Percentiles rank a stretch among this genome's conserved stretches.
Conservation (phyloP, 257 asterid genomes). For the Petunia secreta region DNA sequence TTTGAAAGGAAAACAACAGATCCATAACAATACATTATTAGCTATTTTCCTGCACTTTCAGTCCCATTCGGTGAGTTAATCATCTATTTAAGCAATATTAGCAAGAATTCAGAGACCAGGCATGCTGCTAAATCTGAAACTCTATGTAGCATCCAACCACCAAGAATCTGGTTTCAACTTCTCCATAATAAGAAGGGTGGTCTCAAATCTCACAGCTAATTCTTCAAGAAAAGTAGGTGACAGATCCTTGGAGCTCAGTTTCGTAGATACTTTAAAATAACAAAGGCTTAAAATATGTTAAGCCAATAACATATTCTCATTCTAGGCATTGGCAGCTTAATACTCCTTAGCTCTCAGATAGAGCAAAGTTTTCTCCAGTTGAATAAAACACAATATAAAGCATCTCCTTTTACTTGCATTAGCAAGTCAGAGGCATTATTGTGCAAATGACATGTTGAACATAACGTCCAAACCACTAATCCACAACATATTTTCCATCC, state of each 20-base stretch:
- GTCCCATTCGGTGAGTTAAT: not conserved
- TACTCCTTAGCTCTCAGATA: not conserved
- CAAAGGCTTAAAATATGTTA: not conserved
- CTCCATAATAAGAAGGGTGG: too few relatives aligned
- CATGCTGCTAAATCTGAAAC: not conserved
- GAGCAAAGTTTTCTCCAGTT: not conserved
- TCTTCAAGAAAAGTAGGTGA: not conserved
- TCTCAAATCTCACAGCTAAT: too few relatives aligned
- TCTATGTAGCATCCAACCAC: not conserved
- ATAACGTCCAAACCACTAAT: not conserved
- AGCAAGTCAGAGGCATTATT: not conserved
- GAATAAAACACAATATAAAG: conserved; percentile 8
- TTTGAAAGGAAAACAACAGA: not conserved
- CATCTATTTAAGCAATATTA: not conserved
- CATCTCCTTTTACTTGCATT: conserved; percentile 11
- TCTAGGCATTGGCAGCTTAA: not conserved
- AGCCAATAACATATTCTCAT: not conserved
- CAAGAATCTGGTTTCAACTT: not conserved
- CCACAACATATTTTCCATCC: not conserved
- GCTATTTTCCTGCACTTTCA: conserved; percentile 12
- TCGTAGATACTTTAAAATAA: not conserved
- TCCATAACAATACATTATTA: not conserved
- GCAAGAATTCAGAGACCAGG: conserved; percentile 6
- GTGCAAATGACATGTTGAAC: not conserved
- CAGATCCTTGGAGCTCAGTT: not conserved